Base-by-base conservation (phyloP, 78 protist species). In the Protostelium mycophagum region DNA sequence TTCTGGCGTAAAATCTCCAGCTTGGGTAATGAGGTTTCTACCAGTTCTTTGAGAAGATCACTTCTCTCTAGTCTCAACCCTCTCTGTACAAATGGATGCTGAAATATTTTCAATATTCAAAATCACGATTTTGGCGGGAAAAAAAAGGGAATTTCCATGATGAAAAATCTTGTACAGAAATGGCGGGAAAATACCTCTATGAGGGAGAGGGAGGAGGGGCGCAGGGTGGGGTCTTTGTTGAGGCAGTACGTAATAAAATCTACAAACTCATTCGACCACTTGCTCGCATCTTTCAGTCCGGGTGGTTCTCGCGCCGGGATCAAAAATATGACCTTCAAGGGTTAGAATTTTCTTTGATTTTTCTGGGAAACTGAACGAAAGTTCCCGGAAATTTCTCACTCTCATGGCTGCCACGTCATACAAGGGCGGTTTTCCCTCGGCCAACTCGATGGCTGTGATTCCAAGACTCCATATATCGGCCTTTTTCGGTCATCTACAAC, bases 401-500 rank as follows among this genome's bases (percentile, higher is more conserved):
- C 73, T 5, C 73, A 51, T 51, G 73, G 73, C 73, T 5, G 73
- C 93, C 39, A 95, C 38, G 85, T 94, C 93, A 85, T 90, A 86
- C n/a, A 93, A 83, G 10, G 98, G 98, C 39, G 97, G 97, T 86
- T 96, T 94, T 0, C 96, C 95, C 87, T 93, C 96, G 23, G 95
- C 96, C 95, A 95, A 86, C 38, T 96, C 98, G n/a, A 96, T 95
- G 0, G 97, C 96, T 29, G 98, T 96, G 39, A 96, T 96, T 85
- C 98, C 98, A 63, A 94, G 85, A 10, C 95, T 89, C 98, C 98
- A 96, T 28, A 96, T 93, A 84, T 96, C 98, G 0, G 98, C 97
- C 63, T 95, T 93, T 37, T 85, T 63, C 35, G 87, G 90, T 88
- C 88, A 92, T 39, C 91, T 90, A 63, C 16, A 86, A 1, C 88